Conservation (phyloP, 805 yeast species). For the Kodamaea kaohsiungensis region DNA sequence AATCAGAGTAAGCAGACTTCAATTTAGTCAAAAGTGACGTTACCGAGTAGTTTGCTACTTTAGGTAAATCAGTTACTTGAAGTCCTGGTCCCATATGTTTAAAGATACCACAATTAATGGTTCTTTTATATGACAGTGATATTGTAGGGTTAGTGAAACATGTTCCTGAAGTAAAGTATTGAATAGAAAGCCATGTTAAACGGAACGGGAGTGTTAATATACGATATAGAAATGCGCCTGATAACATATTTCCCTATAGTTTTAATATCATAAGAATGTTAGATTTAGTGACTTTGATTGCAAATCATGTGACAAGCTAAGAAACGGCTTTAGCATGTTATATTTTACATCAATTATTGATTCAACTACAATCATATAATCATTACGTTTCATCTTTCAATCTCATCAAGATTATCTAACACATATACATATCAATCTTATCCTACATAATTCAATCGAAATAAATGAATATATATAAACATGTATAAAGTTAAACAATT, state of each 20-base stretch:
- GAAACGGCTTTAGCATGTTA: not conserved
- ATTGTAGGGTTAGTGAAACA: not conserved
- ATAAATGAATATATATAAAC: too few species aligned
- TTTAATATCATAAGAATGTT: too few species aligned
- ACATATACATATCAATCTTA: too few species aligned
- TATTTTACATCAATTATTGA: too few species aligned
- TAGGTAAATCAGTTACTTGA: not conserved
- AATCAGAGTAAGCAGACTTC: not conserved
- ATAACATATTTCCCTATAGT: not conserved
- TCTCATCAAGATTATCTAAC: too few species aligned
- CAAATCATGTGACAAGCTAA: not conserved
- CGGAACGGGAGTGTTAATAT: slow-evolving; percentile 4
- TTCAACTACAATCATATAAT: too few species aligned
- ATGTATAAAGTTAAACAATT: too few species aligned
- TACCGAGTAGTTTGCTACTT: not conserved
- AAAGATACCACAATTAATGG: slow-evolving; percentile 1
- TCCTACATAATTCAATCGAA: too few species aligned
- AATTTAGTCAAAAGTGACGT: not conserved
- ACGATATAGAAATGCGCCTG: slow-evolving; percentile 1
- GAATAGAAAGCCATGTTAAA: not conserved
- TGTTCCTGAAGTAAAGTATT: slow-evolving; percentile 3
- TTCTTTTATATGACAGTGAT: slow-evolving; percentile 1
- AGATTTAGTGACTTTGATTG: not conserved
- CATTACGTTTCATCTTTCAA: too few species aligned
- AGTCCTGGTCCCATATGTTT: slow-evolving; percentile 4